Percentiles rank a stretch among this genome's conserved stretches.
These are phyloP conservation scores for Chaetomium cochliodes DNA, from an alignment of 495 filamentous ascomycete genomes.

Conservation along the genomic window DNA sequence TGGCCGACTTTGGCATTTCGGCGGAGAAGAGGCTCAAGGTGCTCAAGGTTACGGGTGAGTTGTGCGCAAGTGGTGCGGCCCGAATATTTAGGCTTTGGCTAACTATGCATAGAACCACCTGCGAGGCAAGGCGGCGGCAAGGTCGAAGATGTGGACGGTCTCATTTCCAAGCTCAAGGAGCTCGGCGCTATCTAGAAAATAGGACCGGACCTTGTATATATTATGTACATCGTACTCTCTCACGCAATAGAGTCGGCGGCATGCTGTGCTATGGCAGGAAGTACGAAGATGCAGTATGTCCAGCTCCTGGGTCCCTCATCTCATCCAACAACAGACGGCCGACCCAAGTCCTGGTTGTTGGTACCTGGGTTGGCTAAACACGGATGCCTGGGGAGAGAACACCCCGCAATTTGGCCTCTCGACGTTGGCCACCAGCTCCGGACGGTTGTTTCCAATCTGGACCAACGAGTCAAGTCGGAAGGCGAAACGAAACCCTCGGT, in stretches of 20 bases:
- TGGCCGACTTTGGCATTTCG: slow-evolving; percentile 77
- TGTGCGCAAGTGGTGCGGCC: background rate
- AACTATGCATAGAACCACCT: slow-evolving; percentile 65
- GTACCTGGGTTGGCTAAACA: no score
- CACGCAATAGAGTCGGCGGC: background rate
- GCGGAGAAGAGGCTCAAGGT: slow-evolving; percentile 76
- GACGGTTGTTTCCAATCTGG: background rate
- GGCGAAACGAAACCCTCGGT: background rate
- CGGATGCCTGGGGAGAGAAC: background rate
- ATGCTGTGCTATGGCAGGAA: background rate
- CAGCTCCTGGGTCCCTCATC: no score
- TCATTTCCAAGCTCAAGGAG: slow-evolving; percentile 91
- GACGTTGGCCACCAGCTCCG: background rate
- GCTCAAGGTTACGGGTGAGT: slow-evolving; percentile 77
- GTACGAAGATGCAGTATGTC: no score
- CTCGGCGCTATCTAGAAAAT: slow-evolving; percentile 75
- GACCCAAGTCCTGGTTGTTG: no score
- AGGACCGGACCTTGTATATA: background rate
- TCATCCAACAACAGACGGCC: no score
- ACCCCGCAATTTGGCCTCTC: background rate
- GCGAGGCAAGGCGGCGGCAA: slow-evolving; percentile 89
- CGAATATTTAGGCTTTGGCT: background rate
- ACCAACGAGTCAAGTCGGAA: background rate
- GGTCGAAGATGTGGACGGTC: slow-evolving; percentile 92
- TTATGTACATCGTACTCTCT: background rate